Evolutionary conservation across 2,329 filamentous ascomycete species (phyloP), one percentile per base, ranked within the genome.

Genomic region (Cladophialophora bantiana): DNA sequence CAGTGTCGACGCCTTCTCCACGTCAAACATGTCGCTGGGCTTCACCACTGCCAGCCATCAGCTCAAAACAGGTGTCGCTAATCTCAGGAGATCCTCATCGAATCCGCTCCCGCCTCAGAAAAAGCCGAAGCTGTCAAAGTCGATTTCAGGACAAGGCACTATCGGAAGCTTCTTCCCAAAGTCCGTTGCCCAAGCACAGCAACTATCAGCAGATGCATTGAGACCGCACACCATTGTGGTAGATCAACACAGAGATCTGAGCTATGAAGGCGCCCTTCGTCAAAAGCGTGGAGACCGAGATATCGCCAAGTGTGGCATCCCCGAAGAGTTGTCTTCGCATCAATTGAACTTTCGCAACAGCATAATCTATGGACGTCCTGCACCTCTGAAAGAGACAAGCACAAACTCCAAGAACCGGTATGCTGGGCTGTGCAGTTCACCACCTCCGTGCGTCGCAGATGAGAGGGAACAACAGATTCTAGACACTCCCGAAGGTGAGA

Each of bases 31-130:
- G 34, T 77, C 76, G 6, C 65, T 78, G 34, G 88, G 86, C 0
- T 91, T 92, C 70, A 86, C 86, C n/a, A 86, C 86, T 9, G 87
- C 88, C 2, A 83, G 83, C 9, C 80, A 84, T 20, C 87, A 89
- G 70, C 83, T 80, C 34, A 77, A 78, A 59, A 76, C 73, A 0
- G 76, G 71, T 6, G 20, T n/a, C 20, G 50, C 58, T 12, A 60
- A 64, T 9, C 35, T 59, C 32, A 58, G 18, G 18, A 13, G 59
- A 7, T 52, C 57, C 71, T 74, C 40, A 77, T 69, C 65, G 71
- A 77, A 40, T 69, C 75, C 31, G 68, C 70, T 77, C 59, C 73
- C 72, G 48, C 73, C 73, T 66, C 70, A 62, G 68, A 76, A 64
- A 64, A 79, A 74, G 67, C 73, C 67, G 63, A 76, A 71, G 70